Evolutionary conservation across 148 eudicot genomes (phyloP), one percentile per base, ranked within the genome.

Genomic region (Polygonum maritimum): DNA sequence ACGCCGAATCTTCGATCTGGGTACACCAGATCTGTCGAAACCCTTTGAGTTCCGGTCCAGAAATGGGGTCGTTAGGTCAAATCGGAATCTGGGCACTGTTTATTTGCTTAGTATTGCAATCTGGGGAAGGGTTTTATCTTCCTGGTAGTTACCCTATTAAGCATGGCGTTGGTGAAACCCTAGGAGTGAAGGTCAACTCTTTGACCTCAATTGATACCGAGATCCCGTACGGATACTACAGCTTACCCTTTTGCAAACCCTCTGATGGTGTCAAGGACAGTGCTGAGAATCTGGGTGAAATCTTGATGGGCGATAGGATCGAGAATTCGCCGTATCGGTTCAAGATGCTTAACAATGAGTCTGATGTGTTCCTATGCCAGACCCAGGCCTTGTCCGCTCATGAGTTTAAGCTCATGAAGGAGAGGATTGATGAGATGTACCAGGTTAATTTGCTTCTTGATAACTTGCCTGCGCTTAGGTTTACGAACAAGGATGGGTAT

Each of bases 381-480:
- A 78, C 76, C 2, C 26, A 22, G 3, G 3, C 77, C 3, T 62
- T 78, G 62, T 78, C 80, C 7, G 76, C 67, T 74, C 73, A 74
- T 33, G 77, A 78, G 63, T 78, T 78, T 63, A 78, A 74, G 77
- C 77, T 78, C 57, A 40, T 78, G 80, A 78, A 78, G 63, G 75
- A 78, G 77, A 74, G 80, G 77, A 78, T 78, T 74, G 80, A 78
- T 74, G 80, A 78, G 71, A 78, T 78, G 80, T 78, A 78, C 63
- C 80, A 78, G 73, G 80, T 78, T 62, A 78, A 78, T 74, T 45
- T 78, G 76, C 48, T 78, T 74, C 80, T 78, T 60, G 80, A 78
- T 74, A 78, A 78, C 45, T 74, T 78, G 77, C 80, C 80, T 11
- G 80, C 80, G 0, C 67, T 78, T 19, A 36, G 80, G 67, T 78